Percentiles rank a stretch among this genome's conserved stretches.
phyloP scores from a whole-genome alignment of 345 rosid genomes.

The Eutrema yunnanense region DNA sequence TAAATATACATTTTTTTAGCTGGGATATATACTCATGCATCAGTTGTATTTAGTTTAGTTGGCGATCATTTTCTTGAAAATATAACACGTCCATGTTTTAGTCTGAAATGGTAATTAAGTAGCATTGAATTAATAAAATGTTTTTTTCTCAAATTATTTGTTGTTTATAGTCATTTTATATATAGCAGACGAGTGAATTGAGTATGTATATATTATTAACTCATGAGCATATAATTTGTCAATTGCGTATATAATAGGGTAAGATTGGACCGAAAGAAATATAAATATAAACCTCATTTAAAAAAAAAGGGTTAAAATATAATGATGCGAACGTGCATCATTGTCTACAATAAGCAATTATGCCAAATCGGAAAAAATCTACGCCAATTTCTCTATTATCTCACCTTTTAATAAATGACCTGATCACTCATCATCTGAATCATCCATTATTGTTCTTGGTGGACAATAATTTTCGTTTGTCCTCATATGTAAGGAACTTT shows the following conservation, averaged over 20 bases:
- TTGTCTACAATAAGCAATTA: constrained; percentile 25
- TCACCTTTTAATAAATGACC: constrained; percentile 19
- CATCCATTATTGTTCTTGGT: constrained; percentile 30
- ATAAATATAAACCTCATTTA: too few relatives aligned
- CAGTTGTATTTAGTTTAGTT: too few relatives aligned
- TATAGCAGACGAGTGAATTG: neutral
- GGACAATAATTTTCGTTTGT: constrained; percentile 24
- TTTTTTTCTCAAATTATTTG: neutral
- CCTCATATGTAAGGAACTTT: constrained; percentile 13
- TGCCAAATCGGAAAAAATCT: constrained; percentile 10
- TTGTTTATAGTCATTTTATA: neutral
- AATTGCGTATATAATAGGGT: neutral
- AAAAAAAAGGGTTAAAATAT: neutral
- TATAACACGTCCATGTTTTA: neutral
- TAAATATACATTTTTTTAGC: too few relatives aligned
- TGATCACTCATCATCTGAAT: constrained; percentile 12
- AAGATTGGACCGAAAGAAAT: constrained; percentile 23
- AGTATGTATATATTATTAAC: neutral
- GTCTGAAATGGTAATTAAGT: constrained; percentile 1
- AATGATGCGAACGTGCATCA: constrained; percentile 25
- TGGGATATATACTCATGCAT: too few relatives aligned
- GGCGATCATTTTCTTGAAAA: neutral
- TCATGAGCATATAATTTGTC: constrained; percentile 24
- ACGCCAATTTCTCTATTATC: neutral
- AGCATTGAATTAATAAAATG: neutral